These are phyloP conservation scores for Coleophoma cylindrospora DNA, from an alignment of 2,329 filamentous ascomycete species.

Conservation along the genomic window DNA sequence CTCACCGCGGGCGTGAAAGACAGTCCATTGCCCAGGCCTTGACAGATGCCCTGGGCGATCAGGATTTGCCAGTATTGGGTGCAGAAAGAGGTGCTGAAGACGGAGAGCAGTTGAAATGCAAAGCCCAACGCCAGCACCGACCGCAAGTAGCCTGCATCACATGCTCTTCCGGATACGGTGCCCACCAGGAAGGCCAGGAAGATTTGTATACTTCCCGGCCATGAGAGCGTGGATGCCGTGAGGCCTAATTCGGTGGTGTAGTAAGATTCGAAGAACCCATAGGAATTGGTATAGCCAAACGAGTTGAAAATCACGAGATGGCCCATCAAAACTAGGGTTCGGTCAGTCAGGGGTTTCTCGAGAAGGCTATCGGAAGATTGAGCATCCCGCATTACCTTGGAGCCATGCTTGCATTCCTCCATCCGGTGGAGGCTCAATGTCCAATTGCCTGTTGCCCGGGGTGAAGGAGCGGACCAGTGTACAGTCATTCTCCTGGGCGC, in stretches of 20 bases:
- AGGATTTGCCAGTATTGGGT: background rate
- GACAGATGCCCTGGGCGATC: background rate
- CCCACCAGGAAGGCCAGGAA: background rate
- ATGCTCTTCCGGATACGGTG: background rate
- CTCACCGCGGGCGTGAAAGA: background rate
- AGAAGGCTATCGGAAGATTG: too few species aligned
- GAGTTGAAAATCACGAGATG: constrained; percentile 37
- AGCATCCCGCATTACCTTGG: constrained; percentile 36
- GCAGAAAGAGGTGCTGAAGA: constrained; percentile 9
- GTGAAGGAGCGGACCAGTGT: too few species aligned
- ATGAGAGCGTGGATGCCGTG: background rate
- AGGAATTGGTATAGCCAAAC: constrained; percentile 21
- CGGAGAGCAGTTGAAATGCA: background rate
- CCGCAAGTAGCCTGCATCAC: background rate
- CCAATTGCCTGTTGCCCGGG: too few species aligned
- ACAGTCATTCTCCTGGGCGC: too few species aligned
- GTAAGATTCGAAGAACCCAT: background rate
- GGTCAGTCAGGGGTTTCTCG: too few species aligned
- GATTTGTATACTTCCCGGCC: background rate
- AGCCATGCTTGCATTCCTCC: constrained; percentile 51
- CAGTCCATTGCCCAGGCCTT: background rate
- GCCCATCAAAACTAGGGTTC: too few species aligned
- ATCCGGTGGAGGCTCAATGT: constrained; percentile 26
- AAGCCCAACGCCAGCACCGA: background rate
- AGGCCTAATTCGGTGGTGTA: background rate